phyloP scores from a whole-genome alignment of 371 early-diverging fungal genomes.

The Apophysomyces ossiformis region DNA sequence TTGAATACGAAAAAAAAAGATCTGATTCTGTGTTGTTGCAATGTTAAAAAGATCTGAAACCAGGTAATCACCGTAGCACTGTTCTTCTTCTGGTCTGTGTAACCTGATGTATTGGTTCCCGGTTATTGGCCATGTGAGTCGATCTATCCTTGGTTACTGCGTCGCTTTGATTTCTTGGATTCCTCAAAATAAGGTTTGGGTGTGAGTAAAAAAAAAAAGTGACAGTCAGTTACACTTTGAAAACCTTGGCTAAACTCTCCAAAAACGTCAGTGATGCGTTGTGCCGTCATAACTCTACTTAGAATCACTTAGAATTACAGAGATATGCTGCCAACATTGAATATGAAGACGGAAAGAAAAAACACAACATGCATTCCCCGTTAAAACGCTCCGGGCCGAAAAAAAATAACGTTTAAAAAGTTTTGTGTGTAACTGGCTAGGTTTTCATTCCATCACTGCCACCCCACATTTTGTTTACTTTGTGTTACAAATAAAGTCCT shows the following conservation, averaged over 20 bases:
- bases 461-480: constrained; percentile 19
- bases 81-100: not conserved
- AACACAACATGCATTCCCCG: not conserved
- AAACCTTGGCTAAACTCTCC: not conserved
- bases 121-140: not conserved
- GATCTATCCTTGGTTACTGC: constrained; percentile 4
- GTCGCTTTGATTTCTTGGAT: not conserved
- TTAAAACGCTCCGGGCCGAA: not conserved
- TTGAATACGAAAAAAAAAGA: constrained; percentile 17
- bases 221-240: not conserved
- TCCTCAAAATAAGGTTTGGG: not conserved
- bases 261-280: not conserved
- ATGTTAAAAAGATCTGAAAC: not conserved
- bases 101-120: not conserved
- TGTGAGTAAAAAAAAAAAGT: not conserved
- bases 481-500: constrained; percentile 42
- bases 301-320: not conserved
- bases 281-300: not conserved
- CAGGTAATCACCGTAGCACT: not conserved
- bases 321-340: not conserved
- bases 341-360: not conserved
- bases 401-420: not conserved
- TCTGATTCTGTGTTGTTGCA: not conserved
- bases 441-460: constrained; percentile 1
- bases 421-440: constrained; percentile 1